These are phyloP conservation scores for Aaosphaeria arxii DNA, from an alignment of 2,329 filamentous ascomycete species.

Conservation along the genomic window DNA sequence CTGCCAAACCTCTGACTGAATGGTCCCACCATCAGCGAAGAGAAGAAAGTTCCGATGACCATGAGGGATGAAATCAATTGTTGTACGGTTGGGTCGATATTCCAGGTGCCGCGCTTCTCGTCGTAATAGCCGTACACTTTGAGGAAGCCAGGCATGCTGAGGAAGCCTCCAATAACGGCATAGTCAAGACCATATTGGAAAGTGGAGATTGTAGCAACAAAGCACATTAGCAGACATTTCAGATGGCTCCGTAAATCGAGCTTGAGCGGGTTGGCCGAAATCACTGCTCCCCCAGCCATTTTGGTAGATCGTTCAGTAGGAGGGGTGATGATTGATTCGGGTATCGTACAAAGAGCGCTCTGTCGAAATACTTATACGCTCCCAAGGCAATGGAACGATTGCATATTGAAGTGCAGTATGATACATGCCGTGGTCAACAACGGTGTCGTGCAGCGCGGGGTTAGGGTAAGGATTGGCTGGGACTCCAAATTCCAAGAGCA, in stretches of 20 bases:
- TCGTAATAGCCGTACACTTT: conserved; percentile 4
- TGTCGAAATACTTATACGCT: no score
- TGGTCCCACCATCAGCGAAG: background rate
- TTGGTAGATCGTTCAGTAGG: no score
- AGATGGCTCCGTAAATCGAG: background rate
- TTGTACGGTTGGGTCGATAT: conserved; percentile 41
- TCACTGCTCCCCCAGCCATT: background rate
- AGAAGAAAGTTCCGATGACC: conserved; percentile 28
- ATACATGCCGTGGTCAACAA: no score
- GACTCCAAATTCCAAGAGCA: no score
- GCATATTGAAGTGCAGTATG: no score
- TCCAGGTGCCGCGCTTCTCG: background rate
- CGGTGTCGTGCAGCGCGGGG: no score
- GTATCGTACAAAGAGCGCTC: no score
- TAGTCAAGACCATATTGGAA: conserved; percentile 15
- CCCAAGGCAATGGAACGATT: no score
- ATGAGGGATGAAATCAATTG: conserved; percentile 34
- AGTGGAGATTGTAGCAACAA: background rate
- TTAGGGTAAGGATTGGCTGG: no score
- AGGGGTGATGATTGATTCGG: no score
- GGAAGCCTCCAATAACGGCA: conserved; percentile 3
- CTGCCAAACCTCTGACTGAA: conserved; percentile 30
- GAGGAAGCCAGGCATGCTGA: conserved; percentile 7
- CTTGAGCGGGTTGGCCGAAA: background rate
- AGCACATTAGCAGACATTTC: conserved; percentile 3